Base-by-base conservation (phyloP, 768 basidiomycete genomes). In the Pleurotus tuoliensis region DNA sequence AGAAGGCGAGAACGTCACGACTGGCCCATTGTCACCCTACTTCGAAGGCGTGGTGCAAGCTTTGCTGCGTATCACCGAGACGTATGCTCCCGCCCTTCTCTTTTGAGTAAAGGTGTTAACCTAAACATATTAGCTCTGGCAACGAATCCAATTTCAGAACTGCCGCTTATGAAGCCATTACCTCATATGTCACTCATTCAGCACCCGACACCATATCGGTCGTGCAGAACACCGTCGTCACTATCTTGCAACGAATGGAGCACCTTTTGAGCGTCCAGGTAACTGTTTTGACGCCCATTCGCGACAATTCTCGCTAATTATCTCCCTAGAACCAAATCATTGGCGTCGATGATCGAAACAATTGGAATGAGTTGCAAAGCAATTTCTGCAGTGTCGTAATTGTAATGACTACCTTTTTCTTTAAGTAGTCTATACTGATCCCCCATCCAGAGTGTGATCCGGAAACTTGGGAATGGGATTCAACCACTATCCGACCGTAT, bases 281-380 rank as follows among this genome's bases (percentile, higher is more conserved):
- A 27, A 47, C 81, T 69, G 18, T 47, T 38, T 60, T 58, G 38
- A 34, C 5, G 43, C 13, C 41, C 39, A 16, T 56, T 51, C 9
- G 45, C 22, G 22, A 27, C 25, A 34, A 18, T 1, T 16, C 43
- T 18, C 4, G 52, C 46, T 16, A 62, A 27, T 41, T 30, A 6
- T 43, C 15, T 49, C 20, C 38, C 12, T 64, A 95, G 85, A 92
- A 90, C 69, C 95, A 98, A 73, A 89, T 98, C 56, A 77, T 99
- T 39, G 97, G 97, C 44, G 78, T 87, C 15, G 97, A 99, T 71
- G 97, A 99, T 67, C 87, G 92, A 60, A 95, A 94, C 72, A 99
- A 97, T 76, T 97, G 96, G 94, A 97, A 97, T 66, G 96, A 99
- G 69, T 79, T 99, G 22, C 95, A 97, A 69, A 88, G 92, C 73